phyloP scores from a whole-genome alignment of 495 filamentous ascomycete genomes.

The Neurospora sp. region DNA sequence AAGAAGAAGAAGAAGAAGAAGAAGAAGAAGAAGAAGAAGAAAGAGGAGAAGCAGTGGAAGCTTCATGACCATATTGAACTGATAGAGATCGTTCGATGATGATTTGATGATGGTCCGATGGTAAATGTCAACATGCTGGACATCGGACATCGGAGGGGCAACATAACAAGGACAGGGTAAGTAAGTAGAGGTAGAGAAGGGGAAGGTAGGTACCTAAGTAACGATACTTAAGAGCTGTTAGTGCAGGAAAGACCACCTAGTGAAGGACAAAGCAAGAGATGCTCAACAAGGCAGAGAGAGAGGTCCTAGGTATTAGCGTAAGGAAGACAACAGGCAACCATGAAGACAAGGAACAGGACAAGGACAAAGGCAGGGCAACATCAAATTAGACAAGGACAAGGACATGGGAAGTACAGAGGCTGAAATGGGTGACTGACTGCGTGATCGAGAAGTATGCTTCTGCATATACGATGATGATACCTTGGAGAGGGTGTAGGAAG shows the following conservation, averaged over 20 bases:
- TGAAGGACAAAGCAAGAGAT: background rate
- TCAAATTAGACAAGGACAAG: background rate
- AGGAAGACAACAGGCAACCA: background rate
- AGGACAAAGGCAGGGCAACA: background rate
- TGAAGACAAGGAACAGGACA: background rate
- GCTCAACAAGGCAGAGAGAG: too few relatives aligned
- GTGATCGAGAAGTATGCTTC: background rate
- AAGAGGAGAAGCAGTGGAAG: too few relatives aligned
- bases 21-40: too few relatives aligned
- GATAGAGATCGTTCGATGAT: background rate
- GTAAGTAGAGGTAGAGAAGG: too few relatives aligned
- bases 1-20: too few relatives aligned
- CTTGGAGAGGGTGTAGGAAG: background rate
- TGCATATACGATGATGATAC: background rate
- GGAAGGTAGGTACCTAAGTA: background rate
- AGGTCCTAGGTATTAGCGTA: too few relatives aligned
- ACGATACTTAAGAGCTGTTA: background rate
- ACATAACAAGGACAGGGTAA: too few relatives aligned
- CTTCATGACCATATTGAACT: too few relatives aligned
- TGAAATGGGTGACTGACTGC: background rate
- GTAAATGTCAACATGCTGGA: too few relatives aligned
- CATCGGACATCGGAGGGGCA: too few relatives aligned
- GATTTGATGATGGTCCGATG: background rate
- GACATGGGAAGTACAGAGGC: background rate
- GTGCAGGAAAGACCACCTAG: background rate